Evolutionary conservation across 1,139 yeast genomes (phyloP).

Genomic region (Citeromyces hawaiiensis): DNA sequence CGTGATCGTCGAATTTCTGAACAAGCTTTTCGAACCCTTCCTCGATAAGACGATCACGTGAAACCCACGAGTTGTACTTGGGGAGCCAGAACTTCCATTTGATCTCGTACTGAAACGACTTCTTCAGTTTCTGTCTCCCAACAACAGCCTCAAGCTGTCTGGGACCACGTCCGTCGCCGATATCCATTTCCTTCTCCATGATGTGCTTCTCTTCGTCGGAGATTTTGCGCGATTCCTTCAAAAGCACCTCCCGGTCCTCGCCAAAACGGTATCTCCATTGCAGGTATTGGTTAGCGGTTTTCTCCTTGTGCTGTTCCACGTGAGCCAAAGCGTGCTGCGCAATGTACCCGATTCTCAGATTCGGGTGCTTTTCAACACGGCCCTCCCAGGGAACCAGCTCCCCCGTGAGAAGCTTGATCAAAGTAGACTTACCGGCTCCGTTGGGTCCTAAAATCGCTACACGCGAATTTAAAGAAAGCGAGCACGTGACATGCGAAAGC

Average conservation of each 20-base stretch:
- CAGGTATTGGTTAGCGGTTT: constrained; percentile 92
- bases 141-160: constrained; percentile 87
- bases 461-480: constrained; percentile 83
- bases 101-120: constrained; percentile 91
- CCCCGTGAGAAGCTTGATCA: constrained; percentile 85
- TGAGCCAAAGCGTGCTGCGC: constrained; percentile 98
- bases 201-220: constrained; percentile 71
- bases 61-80: constrained; percentile 86
- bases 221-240: constrained; percentile 86
- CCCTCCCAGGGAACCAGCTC: constrained; percentile 82
- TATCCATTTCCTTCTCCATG: constrained; percentile 68
- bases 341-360: constrained; percentile 94
- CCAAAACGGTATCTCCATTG: constrained; percentile 98
- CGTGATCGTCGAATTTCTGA: constrained; percentile 94
- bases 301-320: constrained; percentile 93
- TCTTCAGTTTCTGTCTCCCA: constrained; percentile 94
- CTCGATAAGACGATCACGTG: constrained; percentile 66
- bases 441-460: constrained; percentile 96
- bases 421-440: constrained; percentile 97
- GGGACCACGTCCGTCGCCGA: constrained; percentile 81
- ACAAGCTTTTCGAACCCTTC: constrained; percentile 81
- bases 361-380: constrained; percentile 93
- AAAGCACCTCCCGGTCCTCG: constrained; percentile 91
- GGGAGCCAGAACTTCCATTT: constrained; percentile 94
- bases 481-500: constrained; percentile 65